Conservation (phyloP, 306 rosid species). For the Inga leiocalycina region DNA sequence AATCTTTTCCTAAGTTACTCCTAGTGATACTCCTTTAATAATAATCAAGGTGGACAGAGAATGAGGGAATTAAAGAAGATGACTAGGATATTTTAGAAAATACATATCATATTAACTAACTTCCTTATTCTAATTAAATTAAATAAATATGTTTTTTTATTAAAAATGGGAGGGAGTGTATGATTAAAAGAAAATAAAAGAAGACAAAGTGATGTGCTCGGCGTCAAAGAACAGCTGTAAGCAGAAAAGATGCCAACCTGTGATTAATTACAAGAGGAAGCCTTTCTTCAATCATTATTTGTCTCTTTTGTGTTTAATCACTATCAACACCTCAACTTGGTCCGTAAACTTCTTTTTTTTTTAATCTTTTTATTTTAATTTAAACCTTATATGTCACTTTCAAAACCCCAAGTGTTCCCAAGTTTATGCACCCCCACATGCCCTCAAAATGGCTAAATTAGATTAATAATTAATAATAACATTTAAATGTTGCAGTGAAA, state of each 20-base stretch:
- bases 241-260: not conserved
- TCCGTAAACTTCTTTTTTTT: not conserved
- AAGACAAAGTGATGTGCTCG: not conserved
- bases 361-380: not conserved
- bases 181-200: not conserved
- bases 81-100: no score
- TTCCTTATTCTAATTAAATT: no score
- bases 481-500: not conserved
- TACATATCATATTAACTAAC: no score
- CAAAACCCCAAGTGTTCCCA: not conserved
- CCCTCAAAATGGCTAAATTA: not conserved
- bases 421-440: not conserved
- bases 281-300: not conserved
- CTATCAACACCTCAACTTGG: not conserved
- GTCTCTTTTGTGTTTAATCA: not conserved
- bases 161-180: fast-evolving
- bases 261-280: not conserved
- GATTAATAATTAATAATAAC: not conserved
- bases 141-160: no score
- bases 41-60: no score
- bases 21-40: no score
- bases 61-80: no score
- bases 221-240: not conserved
- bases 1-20: no score
- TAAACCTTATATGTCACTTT: not conserved